phyloP scores from a whole-genome alignment of 108 stramenopile genomes.

The Cyclotella kingstonii region DNA sequence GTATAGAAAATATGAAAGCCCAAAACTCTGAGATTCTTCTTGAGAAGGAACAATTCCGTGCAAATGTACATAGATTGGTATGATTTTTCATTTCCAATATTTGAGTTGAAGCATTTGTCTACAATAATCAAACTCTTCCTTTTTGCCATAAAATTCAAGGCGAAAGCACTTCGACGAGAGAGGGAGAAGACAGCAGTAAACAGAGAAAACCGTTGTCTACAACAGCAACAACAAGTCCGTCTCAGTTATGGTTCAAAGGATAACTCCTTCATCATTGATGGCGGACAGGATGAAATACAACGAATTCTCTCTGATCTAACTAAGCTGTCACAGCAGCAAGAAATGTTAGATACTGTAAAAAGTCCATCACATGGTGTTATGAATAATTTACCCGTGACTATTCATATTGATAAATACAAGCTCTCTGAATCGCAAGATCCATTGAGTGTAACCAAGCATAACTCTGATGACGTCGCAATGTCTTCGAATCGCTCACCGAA shows the following conservation, averaged over 20 bases:
- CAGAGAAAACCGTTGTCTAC: conserved; percentile 12
- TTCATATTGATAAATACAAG: too few relatives aligned
- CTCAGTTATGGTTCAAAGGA: conserved; percentile 34
- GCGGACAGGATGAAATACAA: conserved; percentile 32
- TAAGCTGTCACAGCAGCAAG: conserved; percentile 26
- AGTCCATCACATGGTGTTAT: background rate
- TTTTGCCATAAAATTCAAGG: too few relatives aligned
- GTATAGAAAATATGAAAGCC: conserved; percentile 27
- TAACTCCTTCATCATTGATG: conserved; percentile 31
- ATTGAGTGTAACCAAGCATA: background rate
- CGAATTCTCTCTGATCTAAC: conserved; percentile 31
- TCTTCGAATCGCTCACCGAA: background rate
- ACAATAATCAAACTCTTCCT: too few relatives aligned
- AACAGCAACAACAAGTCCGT: conserved; percentile 40
- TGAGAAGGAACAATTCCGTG: conserved; percentile 49
- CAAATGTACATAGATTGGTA: conserved; percentile 43
- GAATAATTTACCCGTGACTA: too few relatives aligned
- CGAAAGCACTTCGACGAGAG: conserved; percentile 37
- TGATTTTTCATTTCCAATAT: background rate
- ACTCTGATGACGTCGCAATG: background rate
- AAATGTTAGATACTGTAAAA: too few relatives aligned
- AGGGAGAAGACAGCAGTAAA: conserved; percentile 23
- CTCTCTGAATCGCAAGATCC: too few relatives aligned
- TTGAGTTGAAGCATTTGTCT: too few relatives aligned
- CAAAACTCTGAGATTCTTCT: conserved; percentile 29